Evolutionary conservation across 1,139 yeast genomes (phyloP).

Genomic region (Arxiozyma heterogenica): DNA sequence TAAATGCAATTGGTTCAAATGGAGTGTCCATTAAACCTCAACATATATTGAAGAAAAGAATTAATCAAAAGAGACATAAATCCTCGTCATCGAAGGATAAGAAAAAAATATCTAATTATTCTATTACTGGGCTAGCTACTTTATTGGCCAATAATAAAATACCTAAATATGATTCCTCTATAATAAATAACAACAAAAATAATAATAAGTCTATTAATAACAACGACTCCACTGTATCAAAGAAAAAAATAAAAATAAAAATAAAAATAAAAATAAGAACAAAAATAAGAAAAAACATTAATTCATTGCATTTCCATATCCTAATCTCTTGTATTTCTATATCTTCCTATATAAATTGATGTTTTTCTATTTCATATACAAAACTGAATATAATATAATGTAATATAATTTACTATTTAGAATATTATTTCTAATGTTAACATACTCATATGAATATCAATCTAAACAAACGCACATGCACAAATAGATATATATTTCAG

Average conservation of each 20-base stretch:
- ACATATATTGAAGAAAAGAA: constrained; percentile 15
- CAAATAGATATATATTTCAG: too few relatives aligned
- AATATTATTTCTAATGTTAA: too few relatives aligned
- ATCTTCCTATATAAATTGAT: background rate
- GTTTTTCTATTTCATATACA: background rate
- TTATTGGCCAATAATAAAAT: constrained; percentile 26
- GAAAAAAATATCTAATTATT: background rate
- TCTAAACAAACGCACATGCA: too few relatives aligned
- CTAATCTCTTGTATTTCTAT: background rate
- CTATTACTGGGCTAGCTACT: constrained; percentile 20
- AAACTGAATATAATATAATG: too few relatives aligned
- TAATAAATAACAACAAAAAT: background rate
- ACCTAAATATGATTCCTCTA: constrained; percentile 17
- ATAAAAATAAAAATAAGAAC: constrained; percentile 13
- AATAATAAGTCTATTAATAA: background rate
- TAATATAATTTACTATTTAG: background rate
- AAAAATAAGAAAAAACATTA: constrained; percentile 22
- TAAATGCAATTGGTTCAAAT: constrained; percentile 79
- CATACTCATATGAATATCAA: background rate
- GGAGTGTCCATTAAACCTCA: constrained; percentile 41
- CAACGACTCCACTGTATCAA: background rate
- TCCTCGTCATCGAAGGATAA: constrained; percentile 2
- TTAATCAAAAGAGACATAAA: constrained; percentile 6
- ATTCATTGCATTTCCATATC: background rate
- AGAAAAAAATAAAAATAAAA: constrained; percentile 3